Conservation (phyloP, 2,329 filamentous ascomycete species). For the Ceratocystis harringtonii region DNA sequence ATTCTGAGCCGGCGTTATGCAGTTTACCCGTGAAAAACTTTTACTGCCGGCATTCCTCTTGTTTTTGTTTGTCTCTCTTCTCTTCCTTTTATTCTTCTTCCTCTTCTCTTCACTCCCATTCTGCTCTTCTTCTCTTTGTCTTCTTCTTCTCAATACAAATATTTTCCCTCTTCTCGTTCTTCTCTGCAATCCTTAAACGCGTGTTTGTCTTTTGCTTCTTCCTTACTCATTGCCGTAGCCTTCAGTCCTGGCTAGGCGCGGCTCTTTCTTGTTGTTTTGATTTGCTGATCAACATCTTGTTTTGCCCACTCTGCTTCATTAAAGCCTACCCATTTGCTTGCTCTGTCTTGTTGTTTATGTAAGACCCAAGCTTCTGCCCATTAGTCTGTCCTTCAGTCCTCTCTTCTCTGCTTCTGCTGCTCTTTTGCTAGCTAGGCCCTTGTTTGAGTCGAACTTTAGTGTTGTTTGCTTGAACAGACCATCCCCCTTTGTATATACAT, state of each 20-base stretch:
- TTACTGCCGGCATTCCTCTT: background rate
- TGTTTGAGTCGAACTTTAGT: background rate
- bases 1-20: background rate
- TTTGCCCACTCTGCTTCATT: background rate
- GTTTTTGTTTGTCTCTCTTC: background rate
- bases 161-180: background rate
- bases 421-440: background rate
- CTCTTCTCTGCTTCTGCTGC: background rate
- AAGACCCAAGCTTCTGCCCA: background rate
- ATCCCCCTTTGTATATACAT: background rate
- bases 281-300: conserved; percentile 1
- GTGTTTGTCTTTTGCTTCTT: background rate
- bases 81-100: background rate
- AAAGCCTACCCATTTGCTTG: background rate
- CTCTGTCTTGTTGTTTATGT: background rate
- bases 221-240: background rate
- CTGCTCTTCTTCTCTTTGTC: background rate
- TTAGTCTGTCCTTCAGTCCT: background rate
- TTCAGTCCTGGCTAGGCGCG: background rate
- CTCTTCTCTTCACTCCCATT: background rate
- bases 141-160: background rate
- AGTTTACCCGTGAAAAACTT: background rate
- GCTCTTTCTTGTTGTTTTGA: background rate
- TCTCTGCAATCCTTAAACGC: background rate
- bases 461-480: background rate